Conservation (phyloP, 805 yeast genomes). For the Myxozyma monticola region DNA sequence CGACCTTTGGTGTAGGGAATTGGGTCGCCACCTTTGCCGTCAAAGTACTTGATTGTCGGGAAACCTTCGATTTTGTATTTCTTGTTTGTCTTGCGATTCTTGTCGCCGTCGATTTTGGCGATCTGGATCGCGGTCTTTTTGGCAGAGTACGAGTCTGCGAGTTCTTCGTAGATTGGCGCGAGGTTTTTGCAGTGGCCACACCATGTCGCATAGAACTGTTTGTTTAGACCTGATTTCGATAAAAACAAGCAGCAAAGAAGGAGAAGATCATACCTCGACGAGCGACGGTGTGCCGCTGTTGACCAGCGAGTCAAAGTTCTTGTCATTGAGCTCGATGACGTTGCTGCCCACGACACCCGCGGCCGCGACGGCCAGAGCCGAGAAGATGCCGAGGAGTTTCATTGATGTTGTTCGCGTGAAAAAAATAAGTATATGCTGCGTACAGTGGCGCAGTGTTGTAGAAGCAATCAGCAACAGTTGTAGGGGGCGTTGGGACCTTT, state of each 20-base stretch:
- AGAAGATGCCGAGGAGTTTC: conserved; percentile 6
- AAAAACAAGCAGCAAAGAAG: neutral
- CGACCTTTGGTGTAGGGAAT: conserved; percentile 42
- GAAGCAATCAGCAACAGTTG: no score
- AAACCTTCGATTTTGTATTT: conserved; percentile 68
- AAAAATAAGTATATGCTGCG: neutral
- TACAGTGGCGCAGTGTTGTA: no score
- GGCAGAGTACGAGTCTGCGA: conserved; percentile 52
- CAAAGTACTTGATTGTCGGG: conserved; percentile 63
- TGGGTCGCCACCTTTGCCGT: conserved; percentile 32
- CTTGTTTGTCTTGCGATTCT: conserved; percentile 69
- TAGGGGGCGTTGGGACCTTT: no score
- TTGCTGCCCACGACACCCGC: conserved; percentile 17
- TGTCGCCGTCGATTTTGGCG: conserved; percentile 77
- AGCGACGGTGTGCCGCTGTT: conserved; percentile 57
- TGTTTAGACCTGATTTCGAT: neutral
- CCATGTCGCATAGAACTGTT: conserved; percentile 61
- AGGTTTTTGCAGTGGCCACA: conserved; percentile 87
- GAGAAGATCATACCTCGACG: conserved; percentile 44
- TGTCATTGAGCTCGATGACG: conserved; percentile 49
- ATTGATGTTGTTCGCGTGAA: neutral
- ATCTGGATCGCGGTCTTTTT: conserved; percentile 50
- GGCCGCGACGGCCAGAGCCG: conserved; percentile 4
- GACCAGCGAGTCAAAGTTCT: conserved; percentile 53
- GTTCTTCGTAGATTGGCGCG: conserved; percentile 62